Percentiles rank a stretch among this genome's conserved stretches.
Conservation (phyloP, 2,329 filamentous ascomycete species). For the Lizonia empirigonia region DNA sequence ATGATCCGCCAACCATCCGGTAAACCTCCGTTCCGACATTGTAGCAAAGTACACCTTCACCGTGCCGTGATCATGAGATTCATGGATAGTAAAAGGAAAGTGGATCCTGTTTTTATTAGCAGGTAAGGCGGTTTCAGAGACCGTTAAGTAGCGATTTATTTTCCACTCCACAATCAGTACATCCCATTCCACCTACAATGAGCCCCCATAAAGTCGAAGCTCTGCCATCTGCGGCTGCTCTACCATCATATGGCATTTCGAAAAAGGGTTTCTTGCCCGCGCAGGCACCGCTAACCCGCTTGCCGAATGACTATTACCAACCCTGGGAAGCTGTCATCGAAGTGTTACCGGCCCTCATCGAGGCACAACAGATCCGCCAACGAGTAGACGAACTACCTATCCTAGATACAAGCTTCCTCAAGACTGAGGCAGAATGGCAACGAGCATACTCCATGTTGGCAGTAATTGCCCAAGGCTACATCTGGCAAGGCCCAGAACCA, state of each 20-base stretch:
- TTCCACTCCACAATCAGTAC: neutral
- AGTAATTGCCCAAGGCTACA: slow-evolving; percentile 76
- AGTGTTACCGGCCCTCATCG: slow-evolving; percentile 76
- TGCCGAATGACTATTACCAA: slow-evolving; percentile 83
- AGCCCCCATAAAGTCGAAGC: slow-evolving; percentile 36
- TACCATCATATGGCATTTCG: slow-evolving; percentile 78
- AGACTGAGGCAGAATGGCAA: slow-evolving; percentile 82
- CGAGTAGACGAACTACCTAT: slow-evolving; percentile 75
- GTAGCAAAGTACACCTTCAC: slow-evolving; percentile 8
- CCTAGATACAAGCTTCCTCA: slow-evolving; percentile 73
- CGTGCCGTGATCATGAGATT: slow-evolving; percentile 14
- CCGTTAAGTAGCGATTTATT: slow-evolving; percentile 14
- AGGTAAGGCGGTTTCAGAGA: slow-evolving; percentile 31
- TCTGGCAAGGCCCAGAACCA: slow-evolving; percentile 76
- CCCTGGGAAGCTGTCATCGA: slow-evolving; percentile 82
- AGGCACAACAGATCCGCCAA: slow-evolving; percentile 74
- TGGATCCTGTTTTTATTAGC: slow-evolving; percentile 9
- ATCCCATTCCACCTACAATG: slow-evolving; percentile 22
- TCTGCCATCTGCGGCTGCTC: slow-evolving; percentile 37
- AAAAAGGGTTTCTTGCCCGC: slow-evolving; percentile 81
- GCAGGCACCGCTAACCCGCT: slow-evolving; percentile 70
- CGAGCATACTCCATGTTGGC: slow-evolving; percentile 74
- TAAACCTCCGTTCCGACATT: slow-evolving; percentile 7
- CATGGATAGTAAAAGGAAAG: slow-evolving; percentile 6
- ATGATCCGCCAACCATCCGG: neutral